phyloP scores from a whole-genome alignment of 441 rosid species.

The Cnidoscolus chayamansa region DNA sequence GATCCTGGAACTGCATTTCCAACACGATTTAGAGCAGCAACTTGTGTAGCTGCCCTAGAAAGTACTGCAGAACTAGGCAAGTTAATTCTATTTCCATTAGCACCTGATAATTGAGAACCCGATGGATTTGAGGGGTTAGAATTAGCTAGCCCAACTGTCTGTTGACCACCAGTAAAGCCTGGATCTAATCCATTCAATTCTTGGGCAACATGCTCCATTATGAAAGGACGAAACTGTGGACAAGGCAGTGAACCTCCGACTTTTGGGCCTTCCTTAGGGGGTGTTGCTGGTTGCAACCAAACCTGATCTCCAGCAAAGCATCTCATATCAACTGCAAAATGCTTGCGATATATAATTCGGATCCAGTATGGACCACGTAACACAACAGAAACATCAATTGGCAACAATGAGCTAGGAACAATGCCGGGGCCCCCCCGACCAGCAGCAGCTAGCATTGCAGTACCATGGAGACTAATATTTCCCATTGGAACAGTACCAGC shows the following conservation, averaged over 20 bases:
- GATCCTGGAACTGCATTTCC: conserved; percentile 66
- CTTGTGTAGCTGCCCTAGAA: conserved; percentile 59
- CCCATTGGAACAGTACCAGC: conserved; percentile 52
- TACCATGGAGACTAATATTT: conserved; percentile 55
- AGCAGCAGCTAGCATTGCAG: conserved; percentile 74
- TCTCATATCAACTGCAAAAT: conserved; percentile 98
- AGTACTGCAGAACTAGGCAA: conserved; percentile 55
- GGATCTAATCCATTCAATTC: conserved; percentile 93
- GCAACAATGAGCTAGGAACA: conserved; percentile 94
- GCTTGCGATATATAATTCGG: conserved; percentile 86
- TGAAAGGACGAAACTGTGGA: conserved; percentile 99
- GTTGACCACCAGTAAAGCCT: conserved; percentile 65
- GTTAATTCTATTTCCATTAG: conserved; percentile 76
- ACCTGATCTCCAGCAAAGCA: conserved; percentile 99
- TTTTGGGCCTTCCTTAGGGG: conserved; percentile 92
- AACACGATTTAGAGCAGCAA: conserved; percentile 65
- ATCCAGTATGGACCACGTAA: conserved; percentile 99
- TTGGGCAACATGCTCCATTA: conserved; percentile 99
- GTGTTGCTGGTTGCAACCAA: conserved; percentile 99
- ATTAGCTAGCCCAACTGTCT: conserved; percentile 50
- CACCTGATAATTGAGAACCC: conserved; percentile 49
- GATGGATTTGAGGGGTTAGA: conserved; percentile 41
- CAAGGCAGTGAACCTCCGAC: conserved; percentile 97
- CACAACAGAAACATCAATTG: conserved; percentile 97
- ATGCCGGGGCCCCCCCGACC: conserved; percentile 97